phyloP scores from a whole-genome alignment of 768 basidiomycete species.

The Lepiota subincarnata region DNA sequence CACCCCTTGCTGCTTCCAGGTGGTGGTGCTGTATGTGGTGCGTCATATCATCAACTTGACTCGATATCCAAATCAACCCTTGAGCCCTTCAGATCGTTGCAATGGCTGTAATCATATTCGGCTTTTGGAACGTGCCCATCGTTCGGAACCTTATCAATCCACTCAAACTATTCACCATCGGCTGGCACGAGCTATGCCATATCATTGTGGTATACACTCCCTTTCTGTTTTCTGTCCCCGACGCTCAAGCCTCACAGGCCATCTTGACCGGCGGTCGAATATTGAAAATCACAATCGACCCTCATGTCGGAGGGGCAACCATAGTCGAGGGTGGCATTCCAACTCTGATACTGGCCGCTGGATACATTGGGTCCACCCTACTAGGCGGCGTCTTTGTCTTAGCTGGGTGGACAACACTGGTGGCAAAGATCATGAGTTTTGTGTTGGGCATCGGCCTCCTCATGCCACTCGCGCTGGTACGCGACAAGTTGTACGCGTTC shows the following conservation, averaged over 20 bases:
- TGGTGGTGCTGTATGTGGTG: conserved; percentile 74
- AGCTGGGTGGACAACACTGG: conserved; percentile 83
- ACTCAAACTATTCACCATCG: conserved; percentile 83
- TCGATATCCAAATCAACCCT: background rate
- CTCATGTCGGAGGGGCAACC: conserved; percentile 72
- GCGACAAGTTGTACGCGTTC: conserved; percentile 78
- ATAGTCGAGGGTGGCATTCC: conserved; percentile 76
- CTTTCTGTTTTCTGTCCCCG: background rate
- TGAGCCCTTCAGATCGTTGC: conserved; percentile 59
- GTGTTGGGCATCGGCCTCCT: conserved; percentile 83
- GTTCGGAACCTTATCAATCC: conserved; percentile 77
- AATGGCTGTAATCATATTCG: conserved; percentile 82
- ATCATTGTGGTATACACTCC: conserved; percentile 57
- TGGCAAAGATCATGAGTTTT: conserved; percentile 90
- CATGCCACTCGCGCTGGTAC: conserved; percentile 80
- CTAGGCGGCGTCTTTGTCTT: conserved; percentile 81
- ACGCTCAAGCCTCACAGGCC: conserved; percentile 39
- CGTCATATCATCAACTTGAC: conserved; percentile 25
- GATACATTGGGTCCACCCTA: conserved; percentile 79
- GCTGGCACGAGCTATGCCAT: conserved; percentile 87
- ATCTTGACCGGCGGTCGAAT: conserved; percentile 78
- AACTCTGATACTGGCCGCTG: conserved; percentile 66
- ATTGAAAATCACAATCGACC: conserved; percentile 78
- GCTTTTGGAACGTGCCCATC: conserved; percentile 84
- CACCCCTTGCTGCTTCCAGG: conserved; percentile 34